These are phyloP conservation scores for Ogataea saltuana DNA, from an alignment of 805 yeast species.

Conservation along the genomic window DNA sequence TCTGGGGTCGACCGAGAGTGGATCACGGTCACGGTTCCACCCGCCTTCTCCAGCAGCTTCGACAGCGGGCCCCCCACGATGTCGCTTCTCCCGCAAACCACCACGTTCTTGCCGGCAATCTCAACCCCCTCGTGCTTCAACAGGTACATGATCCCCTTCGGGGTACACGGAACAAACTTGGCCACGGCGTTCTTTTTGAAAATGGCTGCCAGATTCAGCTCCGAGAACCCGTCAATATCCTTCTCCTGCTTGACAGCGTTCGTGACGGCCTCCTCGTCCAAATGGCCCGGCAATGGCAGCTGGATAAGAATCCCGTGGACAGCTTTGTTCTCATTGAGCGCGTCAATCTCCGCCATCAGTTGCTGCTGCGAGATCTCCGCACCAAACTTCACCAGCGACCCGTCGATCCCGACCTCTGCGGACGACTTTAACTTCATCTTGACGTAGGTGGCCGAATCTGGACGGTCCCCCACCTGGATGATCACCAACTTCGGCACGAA, in stretches of 20 bases:
- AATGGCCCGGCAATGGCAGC: constrained; percentile 80
- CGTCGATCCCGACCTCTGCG: constrained; percentile 72
- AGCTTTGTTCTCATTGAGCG: constrained; percentile 68
- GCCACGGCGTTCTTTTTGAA: constrained; percentile 86
- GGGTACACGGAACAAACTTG: constrained; percentile 89
- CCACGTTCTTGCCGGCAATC: constrained; percentile 79
- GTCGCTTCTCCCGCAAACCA: constrained; percentile 92
- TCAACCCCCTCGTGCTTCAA: constrained; percentile 67
- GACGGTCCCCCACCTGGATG: constrained; percentile 86
- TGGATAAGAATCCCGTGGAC: constrained; percentile 90
- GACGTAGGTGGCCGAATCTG: constrained; percentile 90
- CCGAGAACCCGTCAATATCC: constrained; percentile 95
- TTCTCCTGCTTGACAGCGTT: constrained; percentile 77
- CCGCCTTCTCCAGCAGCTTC: constrained; percentile 70
- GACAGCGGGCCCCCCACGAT: constrained; percentile 96
- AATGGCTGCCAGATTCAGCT: constrained; percentile 85
- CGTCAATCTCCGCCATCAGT: constrained; percentile 57
- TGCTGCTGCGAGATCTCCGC: constrained; percentile 62
- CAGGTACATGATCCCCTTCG: constrained; percentile 85
- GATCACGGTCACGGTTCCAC: constrained; percentile 85
- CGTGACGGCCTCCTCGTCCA: constrained; percentile 79
- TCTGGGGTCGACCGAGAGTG: constrained; percentile 74
- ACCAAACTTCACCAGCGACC: constrained; percentile 63
- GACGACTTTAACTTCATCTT: constrained; percentile 91
- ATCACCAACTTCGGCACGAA: constrained; percentile 80